phyloP scores from a whole-genome alignment of 164 flowering plant genomes.

The Nymphaea colorata region DNA sequence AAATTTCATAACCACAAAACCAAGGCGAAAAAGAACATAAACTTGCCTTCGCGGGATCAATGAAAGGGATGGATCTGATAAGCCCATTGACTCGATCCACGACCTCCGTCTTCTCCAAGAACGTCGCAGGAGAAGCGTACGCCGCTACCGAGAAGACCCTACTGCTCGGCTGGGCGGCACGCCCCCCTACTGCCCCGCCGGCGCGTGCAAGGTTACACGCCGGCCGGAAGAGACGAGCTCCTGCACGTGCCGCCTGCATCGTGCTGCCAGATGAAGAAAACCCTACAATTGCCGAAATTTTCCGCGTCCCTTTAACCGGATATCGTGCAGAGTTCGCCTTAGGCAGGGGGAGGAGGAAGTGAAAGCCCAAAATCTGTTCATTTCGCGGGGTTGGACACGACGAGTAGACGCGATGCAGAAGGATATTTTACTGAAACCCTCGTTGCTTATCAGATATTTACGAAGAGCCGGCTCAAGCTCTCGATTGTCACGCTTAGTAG shows the following conservation, averaged over 20 bases:
- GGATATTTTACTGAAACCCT: too few species aligned
- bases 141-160: slow-evolving; percentile 1
- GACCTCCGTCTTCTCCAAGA: slow-evolving; percentile 3
- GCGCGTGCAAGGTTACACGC: not conserved
- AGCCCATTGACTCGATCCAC: slow-evolving; percentile 1
- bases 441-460: too few species aligned
- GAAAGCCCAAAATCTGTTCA: too few species aligned
- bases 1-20: too few species aligned
- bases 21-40: too few species aligned
- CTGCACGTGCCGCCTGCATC: slow-evolving; percentile 3
- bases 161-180: not conserved
- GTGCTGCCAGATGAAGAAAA: not conserved
- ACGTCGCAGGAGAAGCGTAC: slow-evolving; percentile 3
- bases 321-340: not conserved
- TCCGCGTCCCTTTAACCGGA: not conserved
- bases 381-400: too few species aligned
- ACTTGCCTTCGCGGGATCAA: slow-evolving; percentile 5
- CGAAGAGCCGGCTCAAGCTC: too few species aligned
- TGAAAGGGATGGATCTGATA: slow-evolving; percentile 2
- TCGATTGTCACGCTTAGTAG: too few species aligned
- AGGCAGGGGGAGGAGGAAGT: too few species aligned
- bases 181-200: not conserved
- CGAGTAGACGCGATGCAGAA: too few species aligned
- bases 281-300: not conserved
- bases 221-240: not conserved